A percentile compares a stretch with the other conserved stretches of the same genome.
Conservation (phyloP, 2,329 filamentous ascomycete species). For the Coniochaeta prunicola region DNA sequence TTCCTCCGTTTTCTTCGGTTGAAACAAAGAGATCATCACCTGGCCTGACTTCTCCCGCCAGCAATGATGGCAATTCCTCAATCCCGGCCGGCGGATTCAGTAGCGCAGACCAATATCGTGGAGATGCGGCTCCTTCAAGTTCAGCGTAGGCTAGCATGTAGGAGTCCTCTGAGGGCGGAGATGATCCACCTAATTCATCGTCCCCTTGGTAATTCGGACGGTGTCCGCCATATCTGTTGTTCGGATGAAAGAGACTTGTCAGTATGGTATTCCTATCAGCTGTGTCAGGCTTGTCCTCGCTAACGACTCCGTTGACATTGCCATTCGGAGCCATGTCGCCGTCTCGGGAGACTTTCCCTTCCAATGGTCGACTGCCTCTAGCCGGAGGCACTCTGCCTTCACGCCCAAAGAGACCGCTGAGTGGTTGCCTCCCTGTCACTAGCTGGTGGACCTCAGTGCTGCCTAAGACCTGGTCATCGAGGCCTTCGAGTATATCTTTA, state of each 20-base stretch:
- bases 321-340: conserved; percentile 60
- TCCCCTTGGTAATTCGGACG: background rate
- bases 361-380: conserved; percentile 51
- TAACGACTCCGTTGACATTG: conserved; percentile 48
- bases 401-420: conserved; percentile 68
- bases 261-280: conserved; percentile 56
- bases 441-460: conserved; percentile 71
- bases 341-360: conserved; percentile 59
- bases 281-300: conserved; percentile 52
- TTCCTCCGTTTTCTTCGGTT: conserved; percentile 10
- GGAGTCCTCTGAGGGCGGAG: conserved; percentile 9
- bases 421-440: conserved; percentile 65
- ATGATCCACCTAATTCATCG: background rate
- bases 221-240: background rate
- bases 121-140: conserved; percentile 21
- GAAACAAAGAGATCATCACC: conserved; percentile 13
- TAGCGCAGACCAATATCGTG: conserved; percentile 34
- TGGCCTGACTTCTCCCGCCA: conserved; percentile 23
- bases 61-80: conserved; percentile 32
- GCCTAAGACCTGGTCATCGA: conserved; percentile 71
- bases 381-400: conserved; percentile 61
- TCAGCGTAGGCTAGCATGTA: conserved; percentile 11
- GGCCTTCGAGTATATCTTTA: conserved; percentile 68
- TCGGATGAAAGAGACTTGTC: conserved; percentile 34
- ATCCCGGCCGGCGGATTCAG: conserved; percentile 37